phyloP scores from a whole-genome alignment of 2,329 filamentous ascomycete genomes.

The Ophiocordyceps unilateralis region DNA sequence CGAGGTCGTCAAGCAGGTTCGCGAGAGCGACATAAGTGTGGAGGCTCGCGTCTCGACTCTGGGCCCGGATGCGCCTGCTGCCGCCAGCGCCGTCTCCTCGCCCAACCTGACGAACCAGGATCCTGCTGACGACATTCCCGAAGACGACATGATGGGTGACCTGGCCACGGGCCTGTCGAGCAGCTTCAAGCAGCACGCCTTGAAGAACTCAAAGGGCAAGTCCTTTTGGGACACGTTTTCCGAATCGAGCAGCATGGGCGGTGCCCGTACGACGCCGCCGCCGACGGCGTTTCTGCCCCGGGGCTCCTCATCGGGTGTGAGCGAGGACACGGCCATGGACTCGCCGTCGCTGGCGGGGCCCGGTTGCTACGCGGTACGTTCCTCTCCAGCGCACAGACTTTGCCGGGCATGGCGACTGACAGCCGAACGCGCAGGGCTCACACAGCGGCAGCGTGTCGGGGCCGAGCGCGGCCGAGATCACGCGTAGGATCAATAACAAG shows the following conservation, averaged over 20 bases:
- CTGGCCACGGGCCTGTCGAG: constrained; percentile 31
- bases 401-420: constrained; percentile 1
- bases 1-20: constrained; percentile 87
- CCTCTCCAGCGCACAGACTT: not conserved
- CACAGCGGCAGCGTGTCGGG: constrained; percentile 21
- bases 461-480: constrained; percentile 56
- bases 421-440: constrained; percentile 3
- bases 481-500: constrained; percentile 62
- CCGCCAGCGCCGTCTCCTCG: constrained; percentile 47
- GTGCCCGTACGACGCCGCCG: constrained; percentile 42
- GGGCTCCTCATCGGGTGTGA: constrained; percentile 41
- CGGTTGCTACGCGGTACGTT: constrained; percentile 16
- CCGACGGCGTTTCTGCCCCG: constrained; percentile 44
- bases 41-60: constrained; percentile 23
- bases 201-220: constrained; percentile 53
- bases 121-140: constrained; percentile 48
- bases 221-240: constrained; percentile 64
- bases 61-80: constrained; percentile 27
- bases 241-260: constrained; percentile 38
- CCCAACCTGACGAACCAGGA: constrained; percentile 50
- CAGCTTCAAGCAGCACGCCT: constrained; percentile 59
- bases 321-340: constrained; percentile 58
- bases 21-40: constrained; percentile 64
- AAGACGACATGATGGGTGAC: constrained; percentile 52
- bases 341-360: constrained; percentile 34